Conservation (phyloP, 306 rosid genomes). For the Rubus idaeus region DNA sequence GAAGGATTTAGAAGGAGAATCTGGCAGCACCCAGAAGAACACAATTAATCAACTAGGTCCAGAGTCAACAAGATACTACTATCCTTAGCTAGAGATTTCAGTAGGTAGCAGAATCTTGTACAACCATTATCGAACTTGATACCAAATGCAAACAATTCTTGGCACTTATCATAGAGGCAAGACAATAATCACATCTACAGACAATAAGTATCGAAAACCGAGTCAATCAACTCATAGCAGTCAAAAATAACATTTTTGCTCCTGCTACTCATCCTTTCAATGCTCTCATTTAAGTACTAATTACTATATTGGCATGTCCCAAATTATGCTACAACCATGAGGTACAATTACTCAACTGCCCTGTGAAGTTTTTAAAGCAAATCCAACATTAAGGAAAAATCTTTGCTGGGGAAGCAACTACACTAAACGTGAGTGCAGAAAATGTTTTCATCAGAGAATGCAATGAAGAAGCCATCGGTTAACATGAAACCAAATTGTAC, state of each 20-base stretch:
- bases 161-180: neutral
- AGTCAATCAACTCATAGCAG: neutral
- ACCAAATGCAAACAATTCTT: neutral
- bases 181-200: neutral
- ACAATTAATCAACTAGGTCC: neutral
- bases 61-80: neutral
- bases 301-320: neutral
- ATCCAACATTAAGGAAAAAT: neutral
- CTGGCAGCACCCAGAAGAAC: neutral
- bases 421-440: neutral
- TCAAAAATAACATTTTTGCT: neutral
- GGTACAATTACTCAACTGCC: neutral
- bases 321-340: neutral
- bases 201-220: neutral
- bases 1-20: slow-evolving; percentile 12
- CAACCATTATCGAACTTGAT: neutral
- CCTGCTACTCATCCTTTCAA: neutral
- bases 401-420: neutral
- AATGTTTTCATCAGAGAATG: neutral
- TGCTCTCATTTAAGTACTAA: neutral
- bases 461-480: slow-evolving; percentile 19
- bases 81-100: slow-evolving; percentile 21
- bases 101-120: slow-evolving; percentile 13
- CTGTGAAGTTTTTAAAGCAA: neutral
- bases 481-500: slow-evolving; percentile 19